Conservation (phyloP, 1,139 yeast genomes). For the Debaryomyces coudertii region DNA sequence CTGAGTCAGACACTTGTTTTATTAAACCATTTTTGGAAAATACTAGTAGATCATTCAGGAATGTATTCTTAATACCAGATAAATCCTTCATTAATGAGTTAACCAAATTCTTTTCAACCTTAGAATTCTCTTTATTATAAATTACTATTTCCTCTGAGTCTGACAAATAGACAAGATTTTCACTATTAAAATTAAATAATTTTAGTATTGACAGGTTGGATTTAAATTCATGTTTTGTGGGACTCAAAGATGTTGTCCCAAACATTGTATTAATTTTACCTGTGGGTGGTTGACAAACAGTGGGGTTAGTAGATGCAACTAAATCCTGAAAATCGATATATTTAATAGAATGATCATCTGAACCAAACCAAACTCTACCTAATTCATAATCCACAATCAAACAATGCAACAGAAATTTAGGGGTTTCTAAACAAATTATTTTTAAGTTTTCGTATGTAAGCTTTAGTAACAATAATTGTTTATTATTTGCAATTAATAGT, state of each 20-base stretch:
- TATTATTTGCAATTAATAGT: conserved; percentile 45
- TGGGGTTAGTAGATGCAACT: conserved; percentile 9
- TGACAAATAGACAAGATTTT: conserved; percentile 31
- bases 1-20: conserved; percentile 21
- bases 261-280: conserved; percentile 4
- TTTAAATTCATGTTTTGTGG: conserved; percentile 9
- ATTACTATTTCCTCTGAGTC: conserved; percentile 35
- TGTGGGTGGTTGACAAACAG: conserved; percentile 14
- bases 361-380: conserved; percentile 27
- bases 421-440: conserved; percentile 23
- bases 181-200: conserved; percentile 20
- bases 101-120: conserved; percentile 24
- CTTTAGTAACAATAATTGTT: conserved; percentile 41
- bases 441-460: conserved; percentile 28
- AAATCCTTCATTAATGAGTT: conserved; percentile 39
- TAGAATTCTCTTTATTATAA: conserved; percentile 18
- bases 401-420: conserved; percentile 21
- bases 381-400: conserved; percentile 27
- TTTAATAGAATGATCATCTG: conserved; percentile 15
- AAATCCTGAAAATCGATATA: conserved; percentile 18
- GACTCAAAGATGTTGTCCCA: conserved; percentile 5
- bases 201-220: conserved; percentile 14
- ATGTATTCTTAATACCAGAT: conserved; percentile 39
- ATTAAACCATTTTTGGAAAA: conserved; percentile 48
- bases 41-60: conserved; percentile 31